These are phyloP conservation scores for Kuraishia borneana DNA, from an alignment of 805 yeast genomes.

Conservation along the genomic window DNA sequence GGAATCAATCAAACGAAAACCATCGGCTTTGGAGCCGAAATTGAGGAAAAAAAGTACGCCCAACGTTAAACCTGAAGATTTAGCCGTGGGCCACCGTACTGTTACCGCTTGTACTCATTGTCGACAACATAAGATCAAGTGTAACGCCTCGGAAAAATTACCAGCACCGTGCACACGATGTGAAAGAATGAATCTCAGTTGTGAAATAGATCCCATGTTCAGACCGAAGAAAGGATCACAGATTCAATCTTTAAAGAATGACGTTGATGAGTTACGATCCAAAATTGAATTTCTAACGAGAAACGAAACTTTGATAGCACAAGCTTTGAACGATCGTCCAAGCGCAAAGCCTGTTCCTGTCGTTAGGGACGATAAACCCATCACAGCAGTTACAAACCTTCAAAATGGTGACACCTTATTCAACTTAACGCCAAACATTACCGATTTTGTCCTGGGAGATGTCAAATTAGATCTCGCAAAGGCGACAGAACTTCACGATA, in stretches of 20 bases:
- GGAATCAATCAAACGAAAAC: not conserved
- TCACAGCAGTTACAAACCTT: conserved; percentile 27
- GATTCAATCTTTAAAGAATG: conserved; percentile 72
- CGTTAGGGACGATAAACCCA: not conserved
- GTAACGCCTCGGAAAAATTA: conserved; percentile 77
- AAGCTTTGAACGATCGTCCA: conserved; percentile 27
- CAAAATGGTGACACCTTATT: conserved; percentile 32
- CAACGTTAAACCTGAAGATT: not conserved
- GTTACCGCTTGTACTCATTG: conserved; percentile 92
- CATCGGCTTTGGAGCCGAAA: not conserved
- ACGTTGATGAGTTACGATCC: conserved; percentile 68
- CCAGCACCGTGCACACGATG: conserved; percentile 82
- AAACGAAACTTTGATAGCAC: conserved; percentile 58
- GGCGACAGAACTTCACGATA: conserved; percentile 62
- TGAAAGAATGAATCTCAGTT: conserved; percentile 62
- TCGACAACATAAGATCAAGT: conserved; percentile 87
- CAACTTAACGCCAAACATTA: conserved; percentile 18
- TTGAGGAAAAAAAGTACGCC: not conserved
- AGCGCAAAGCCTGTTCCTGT: not conserved
- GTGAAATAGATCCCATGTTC: conserved; percentile 87
- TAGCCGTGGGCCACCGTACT: conserved; percentile 57
- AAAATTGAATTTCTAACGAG: conserved; percentile 57
- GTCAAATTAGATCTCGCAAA: conserved; percentile 54
- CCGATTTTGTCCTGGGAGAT: conserved; percentile 69
- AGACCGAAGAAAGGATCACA: conserved; percentile 89